Base-by-base conservation (phyloP, 495 filamentous ascomycete species). In the Penicillium paxilli region DNA sequence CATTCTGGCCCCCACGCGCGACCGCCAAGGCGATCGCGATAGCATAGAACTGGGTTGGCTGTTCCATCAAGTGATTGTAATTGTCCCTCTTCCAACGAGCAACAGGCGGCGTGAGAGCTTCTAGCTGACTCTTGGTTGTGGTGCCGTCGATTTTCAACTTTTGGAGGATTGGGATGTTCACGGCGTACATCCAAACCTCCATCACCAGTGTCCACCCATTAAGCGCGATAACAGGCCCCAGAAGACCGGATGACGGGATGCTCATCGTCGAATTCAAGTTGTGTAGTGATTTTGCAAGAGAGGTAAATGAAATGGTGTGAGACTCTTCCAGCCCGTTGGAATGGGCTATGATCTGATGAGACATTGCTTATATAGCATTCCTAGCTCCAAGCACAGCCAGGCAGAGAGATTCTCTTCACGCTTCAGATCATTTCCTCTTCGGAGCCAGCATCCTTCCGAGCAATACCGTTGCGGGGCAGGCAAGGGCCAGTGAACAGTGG, bases 31-130 rank as follows among this genome's bases (percentile, higher is more conserved):
- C 54, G 6, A 67, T 48, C 4, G 54, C 59, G 9, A 67, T 47
- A 10, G 64, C 64, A 44, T 67, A 67, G 46, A 64, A 67, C 17
- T 67, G 64, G 22, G 64, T 67, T 2, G 64, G 64, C 42, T 67
- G 64, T 44, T 67, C 64, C 25, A 64, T 40, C 32, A 67, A 57
- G 45, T 67, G 49, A 47, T 62, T 64, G 49, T 41, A 67, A 42
- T 67, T 67, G 46, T 67, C 64, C 9, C 52, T 55, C 47, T 64
- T 64, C 64, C 64, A 67, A 41, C 62, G 61, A 9, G 60, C 64
- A 38, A 35, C n/a, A 6, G 61, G 21, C 10, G 64, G 64, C 0
- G 53, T 60, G 47, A 49, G 51, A n/a, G 47, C 16, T 25, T 62
- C 59, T 25, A 64, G 21, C 22, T 67, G 51, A 49, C 28, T 19